Base-by-base conservation (phyloP, 176 grass and related monocot species). In the Oryza glumipatula region DNA sequence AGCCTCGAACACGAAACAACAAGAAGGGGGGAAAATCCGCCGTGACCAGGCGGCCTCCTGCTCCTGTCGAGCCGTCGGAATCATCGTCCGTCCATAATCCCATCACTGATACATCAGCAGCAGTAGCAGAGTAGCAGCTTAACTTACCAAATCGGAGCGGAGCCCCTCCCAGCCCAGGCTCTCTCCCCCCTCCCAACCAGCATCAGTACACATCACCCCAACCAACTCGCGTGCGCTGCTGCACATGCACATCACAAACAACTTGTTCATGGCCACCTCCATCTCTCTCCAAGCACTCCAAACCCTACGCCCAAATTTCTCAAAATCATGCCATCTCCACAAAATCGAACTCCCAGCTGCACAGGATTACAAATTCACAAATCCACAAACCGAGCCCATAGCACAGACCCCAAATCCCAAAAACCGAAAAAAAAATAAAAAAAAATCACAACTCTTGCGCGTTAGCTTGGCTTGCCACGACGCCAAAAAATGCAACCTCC, bases 231-330 rank as follows among this genome's bases (percentile, higher is more conserved):
- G 81, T 58, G 73, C 75, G 4, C 35, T 19, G 28, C 79, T 80
- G 71, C 87, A 76, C 82, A 75, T 69, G 71, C 87, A 80, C 82
- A 75, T 9, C 21, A 63, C 19, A 89, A 89, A 81, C 88, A 89
- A 81, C 88, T 85, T 22, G 82, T 52, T 75, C 77, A 65, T 84
- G 68, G 39, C 74, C 32, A n/a, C 64, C 7, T 39, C 70, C 43
- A 32, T 54, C 68, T 80, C 63, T 16, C 13, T n/a, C 61, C 72
- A 38, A 5, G 15, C 30, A 63, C 58, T 63, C 58, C 58, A 63
- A 63, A 63, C 1, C 38, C 38, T 64, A 75, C 15, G 61, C 45
- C 35, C 28, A 56, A 28, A 48, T 63, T 63, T 13, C 4, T 67
- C 61, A 7, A 7, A 49, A 54, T 2, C 69, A 28, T 66, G 11